These are phyloP conservation scores for Lactarius hatsudake DNA, from an alignment of 768 basidiomycete genomes.

Conservation along the genomic window DNA sequence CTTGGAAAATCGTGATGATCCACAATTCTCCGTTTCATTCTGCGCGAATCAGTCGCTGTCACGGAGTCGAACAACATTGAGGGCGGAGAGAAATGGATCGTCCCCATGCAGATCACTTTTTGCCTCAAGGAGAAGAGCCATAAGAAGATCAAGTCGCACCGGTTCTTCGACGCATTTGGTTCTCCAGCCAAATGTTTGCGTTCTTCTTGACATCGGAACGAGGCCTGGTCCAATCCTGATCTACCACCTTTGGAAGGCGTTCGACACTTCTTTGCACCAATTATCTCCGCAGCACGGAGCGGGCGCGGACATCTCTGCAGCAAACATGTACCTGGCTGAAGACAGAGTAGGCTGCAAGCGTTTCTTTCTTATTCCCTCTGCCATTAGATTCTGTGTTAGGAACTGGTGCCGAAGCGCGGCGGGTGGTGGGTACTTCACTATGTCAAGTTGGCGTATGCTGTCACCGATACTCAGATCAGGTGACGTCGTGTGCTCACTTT, in stretches of 20 bases:
- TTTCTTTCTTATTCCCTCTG: slow-evolving; percentile 13
- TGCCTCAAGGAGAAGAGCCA: slow-evolving; percentile 91
- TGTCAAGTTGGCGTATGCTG: slow-evolving; percentile 85
- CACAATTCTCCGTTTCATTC: neutral
- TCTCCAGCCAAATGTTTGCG: slow-evolving; percentile 85
- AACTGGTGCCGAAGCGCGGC: slow-evolving; percentile 89
- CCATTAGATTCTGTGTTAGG: slow-evolving; percentile 87
- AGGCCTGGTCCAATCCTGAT: slow-evolving; percentile 86
- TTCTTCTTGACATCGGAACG: slow-evolving; percentile 84
- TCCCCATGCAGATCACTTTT: slow-evolving; percentile 90
- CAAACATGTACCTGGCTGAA: slow-evolving; percentile 95
- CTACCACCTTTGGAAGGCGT: slow-evolving; percentile 87
- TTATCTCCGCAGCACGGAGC: slow-evolving; percentile 41
- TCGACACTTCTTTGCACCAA: neutral
- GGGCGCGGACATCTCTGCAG: slow-evolving; percentile 87
- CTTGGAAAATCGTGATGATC: slow-evolving; percentile 28
- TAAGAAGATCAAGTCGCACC: slow-evolving; percentile 93
- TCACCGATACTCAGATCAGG: slow-evolving; percentile 90
- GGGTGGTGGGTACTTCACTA: slow-evolving; percentile 89
- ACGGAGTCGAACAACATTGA: slow-evolving; percentile 79
- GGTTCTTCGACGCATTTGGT: slow-evolving; percentile 95
- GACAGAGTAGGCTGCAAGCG: slow-evolving; percentile 38
- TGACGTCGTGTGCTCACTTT: slow-evolving; percentile 29
- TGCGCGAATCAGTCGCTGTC: slow-evolving; percentile 58
- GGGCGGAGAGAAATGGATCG: slow-evolving; percentile 71